Percentiles rank a stretch among this genome's conserved stretches.
phyloP scores from a whole-genome alignment of 2,329 filamentous ascomycete species.

The Didymella sp. region DNA sequence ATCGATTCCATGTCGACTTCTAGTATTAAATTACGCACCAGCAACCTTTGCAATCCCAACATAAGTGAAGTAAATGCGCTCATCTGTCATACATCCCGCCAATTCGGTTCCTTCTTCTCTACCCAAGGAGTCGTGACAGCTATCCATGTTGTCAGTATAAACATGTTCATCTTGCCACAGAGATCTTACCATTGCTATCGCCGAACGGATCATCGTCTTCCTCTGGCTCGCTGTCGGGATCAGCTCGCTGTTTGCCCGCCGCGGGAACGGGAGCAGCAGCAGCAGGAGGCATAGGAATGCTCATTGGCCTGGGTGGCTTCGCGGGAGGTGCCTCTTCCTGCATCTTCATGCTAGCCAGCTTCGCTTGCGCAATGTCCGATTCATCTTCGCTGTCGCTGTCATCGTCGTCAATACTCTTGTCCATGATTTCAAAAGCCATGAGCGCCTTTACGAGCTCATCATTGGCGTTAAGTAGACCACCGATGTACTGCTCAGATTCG shows the following conservation, averaged over 20 bases:
- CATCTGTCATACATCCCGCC: conserved; percentile 49
- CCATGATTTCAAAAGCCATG: conserved; percentile 93
- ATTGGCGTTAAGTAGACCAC: conserved; percentile 88
- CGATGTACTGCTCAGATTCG: conserved; percentile 88
- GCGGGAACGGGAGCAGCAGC: conserved; percentile 33
- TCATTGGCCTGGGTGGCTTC: conserved; percentile 57
- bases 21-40: neutral
- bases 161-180: no score
- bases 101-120: conserved; percentile 43
- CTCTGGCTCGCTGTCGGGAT: conserved; percentile 63
- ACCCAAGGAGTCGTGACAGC: conserved; percentile 62
- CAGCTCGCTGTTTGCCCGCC: conserved; percentile 50
- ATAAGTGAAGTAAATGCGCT: neutral
- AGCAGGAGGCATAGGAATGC: conserved; percentile 48
- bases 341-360: conserved; percentile 56
- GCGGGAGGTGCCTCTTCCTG: conserved; percentile 53
- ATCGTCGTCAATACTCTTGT: conserved; percentile 79
- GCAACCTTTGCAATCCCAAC: neutral
- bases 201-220: conserved; percentile 86
- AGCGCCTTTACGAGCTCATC: conserved; percentile 93
- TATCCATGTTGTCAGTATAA: conserved; percentile 25
- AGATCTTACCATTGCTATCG: conserved; percentile 73
- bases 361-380: conserved; percentile 45
- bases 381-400: conserved; percentile 69
- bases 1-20: neutral